Evolutionary conservation across 2,329 filamentous ascomycete genomes (phyloP), one percentile per base, ranked within the genome.

Genomic region (Zymoseptoria passerinii): DNA sequence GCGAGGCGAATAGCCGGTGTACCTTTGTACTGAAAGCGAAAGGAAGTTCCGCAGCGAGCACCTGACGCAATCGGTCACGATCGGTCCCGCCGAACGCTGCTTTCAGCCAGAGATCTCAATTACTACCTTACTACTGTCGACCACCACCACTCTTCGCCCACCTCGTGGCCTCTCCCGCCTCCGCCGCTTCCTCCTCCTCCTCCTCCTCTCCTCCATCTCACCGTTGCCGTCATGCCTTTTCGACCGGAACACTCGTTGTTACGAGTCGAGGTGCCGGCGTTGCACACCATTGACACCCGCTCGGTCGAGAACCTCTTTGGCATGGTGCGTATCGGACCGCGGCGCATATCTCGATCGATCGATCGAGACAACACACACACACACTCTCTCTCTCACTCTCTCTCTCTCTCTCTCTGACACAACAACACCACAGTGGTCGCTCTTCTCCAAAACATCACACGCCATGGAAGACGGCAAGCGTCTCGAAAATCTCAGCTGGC

Each of bases 401-500:
- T n/a, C n/a, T n/a, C n/a, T n/a, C n/a, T n/a, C n/a, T n/a, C n/a
- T n/a, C n/a, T n/a, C n/a, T n/a, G n/a, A n/a, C n/a, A 16, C 16
- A 10, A 44, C 54, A 54, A 27, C 48, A 29, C 49, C 52, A 40
- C 61, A 71, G 68, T 70, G 69, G 69, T 49, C 71, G 94, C 91
- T 97, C 61, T 96, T 97, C 72, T 92, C 91, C 54, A 90, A 91
- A 76, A 96, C 92, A 75, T 90, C 91, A 71, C 90, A 94, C 70
- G 94, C 92, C 55, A 87, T 97, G 73, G 90, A 96, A 72, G 89
- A 97, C 75, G 94, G 94, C 58, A 86, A 90, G 71, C 83, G 94
- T 70, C 80, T 96, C 72, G 94, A 97, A 74, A 97, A 99, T 77
- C 80, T 99, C 63, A 95, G 89, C 73, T 97, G 94, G 94, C 82